Base-by-base conservation (phyloP, 179 eudicot species). In the Nepenthes alata region DNA sequence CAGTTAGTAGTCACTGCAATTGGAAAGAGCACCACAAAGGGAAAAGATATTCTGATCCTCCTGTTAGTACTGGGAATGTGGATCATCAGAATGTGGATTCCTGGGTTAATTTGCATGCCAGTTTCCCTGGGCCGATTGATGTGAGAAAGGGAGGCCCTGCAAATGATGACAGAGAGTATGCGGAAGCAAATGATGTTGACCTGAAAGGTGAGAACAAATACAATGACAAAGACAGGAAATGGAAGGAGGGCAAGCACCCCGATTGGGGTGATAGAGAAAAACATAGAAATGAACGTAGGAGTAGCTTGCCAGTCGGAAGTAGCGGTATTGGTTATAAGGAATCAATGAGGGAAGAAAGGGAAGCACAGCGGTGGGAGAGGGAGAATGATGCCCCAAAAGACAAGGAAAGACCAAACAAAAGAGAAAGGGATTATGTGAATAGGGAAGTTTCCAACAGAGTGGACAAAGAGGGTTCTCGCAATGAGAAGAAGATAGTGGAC, bases 241-340 rank as follows among this genome's bases (percentile, higher is more conserved):
- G 86, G 72, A 89, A 89, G 74, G 98, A 91, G 35, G 81, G 76
- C 54, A 91, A 91, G 70, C 86, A 84, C 61, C 76, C 81, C 60
- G 96, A 89, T 37, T 84, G 88, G 93, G 85, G 81, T 14, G 90
- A 81, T 35, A 78, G 75, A 59, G 89, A 86, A 44, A 89, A 86
- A 73, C 88, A 85, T 37, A 79, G 79, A 76, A 78, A 49, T 74
- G 96, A 91, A 61, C 65, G 78, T 7, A 79, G 84, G 67, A 76
- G 59, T 75, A 81, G 57, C 72, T 63, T 75, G 77, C 85, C 66
- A 70, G 63, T 69, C n/a, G 83, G 80, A 53, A 65, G 69, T 64
- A 69, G 75, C 67, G 71, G 75, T 78, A 70, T 50, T 61, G 96
- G 81, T 45, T 44, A 61, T 62, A 91, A 80, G 76, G 96, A 89